Percentiles rank a stretch among this genome's conserved stretches.
phyloP scores from a whole-genome alignment of 805 yeast species.

The Wickerhamomyces pijperi region DNA sequence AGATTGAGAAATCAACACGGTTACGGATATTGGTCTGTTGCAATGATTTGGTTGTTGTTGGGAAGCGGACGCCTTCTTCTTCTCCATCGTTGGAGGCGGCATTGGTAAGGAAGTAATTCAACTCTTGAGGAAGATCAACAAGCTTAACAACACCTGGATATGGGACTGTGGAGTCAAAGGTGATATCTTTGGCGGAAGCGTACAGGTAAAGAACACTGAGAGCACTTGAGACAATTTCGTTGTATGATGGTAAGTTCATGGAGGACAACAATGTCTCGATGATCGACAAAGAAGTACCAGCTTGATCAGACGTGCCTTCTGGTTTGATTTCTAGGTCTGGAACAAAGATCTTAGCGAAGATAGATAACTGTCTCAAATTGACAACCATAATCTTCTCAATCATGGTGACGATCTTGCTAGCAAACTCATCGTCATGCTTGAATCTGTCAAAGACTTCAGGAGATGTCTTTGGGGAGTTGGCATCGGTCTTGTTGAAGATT shows the following conservation, averaged over 20 bases:
- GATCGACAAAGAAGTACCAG: slow-evolving; percentile 1
- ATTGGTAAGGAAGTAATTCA: slow-evolving; percentile 26
- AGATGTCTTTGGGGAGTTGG: neutral
- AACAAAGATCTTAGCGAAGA: slow-evolving; percentile 11
- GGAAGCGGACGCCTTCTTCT: slow-evolving; percentile 8
- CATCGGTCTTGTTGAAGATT: neutral
- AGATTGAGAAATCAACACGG: slow-evolving; percentile 32
- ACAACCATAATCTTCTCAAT: slow-evolving; percentile 7
- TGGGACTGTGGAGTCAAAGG: slow-evolving; percentile 5
- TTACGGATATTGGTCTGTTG: slow-evolving; percentile 2
- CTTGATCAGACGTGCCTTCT: neutral
- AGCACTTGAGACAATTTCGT: slow-evolving; percentile 1
- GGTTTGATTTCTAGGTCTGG: slow-evolving; percentile 7
- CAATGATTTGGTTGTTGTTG: neutral
- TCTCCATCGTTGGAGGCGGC: slow-evolving; percentile 7
- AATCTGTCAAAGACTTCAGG: neutral
- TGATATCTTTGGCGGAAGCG: neutral
- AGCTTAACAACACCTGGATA: slow-evolving; percentile 46
- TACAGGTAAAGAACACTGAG: neutral
- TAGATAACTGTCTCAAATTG: slow-evolving; percentile 12
- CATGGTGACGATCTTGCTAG: slow-evolving; percentile 3
- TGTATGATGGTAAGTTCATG: slow-evolving; percentile 5
- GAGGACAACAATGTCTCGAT: slow-evolving; percentile 7
- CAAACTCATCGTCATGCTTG: slow-evolving; percentile 3
- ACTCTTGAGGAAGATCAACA: slow-evolving; percentile 38